Evolutionary conservation across 768 basidiomycete genomes (phyloP).

Genomic region (Pulveroboletus sp.): DNA sequence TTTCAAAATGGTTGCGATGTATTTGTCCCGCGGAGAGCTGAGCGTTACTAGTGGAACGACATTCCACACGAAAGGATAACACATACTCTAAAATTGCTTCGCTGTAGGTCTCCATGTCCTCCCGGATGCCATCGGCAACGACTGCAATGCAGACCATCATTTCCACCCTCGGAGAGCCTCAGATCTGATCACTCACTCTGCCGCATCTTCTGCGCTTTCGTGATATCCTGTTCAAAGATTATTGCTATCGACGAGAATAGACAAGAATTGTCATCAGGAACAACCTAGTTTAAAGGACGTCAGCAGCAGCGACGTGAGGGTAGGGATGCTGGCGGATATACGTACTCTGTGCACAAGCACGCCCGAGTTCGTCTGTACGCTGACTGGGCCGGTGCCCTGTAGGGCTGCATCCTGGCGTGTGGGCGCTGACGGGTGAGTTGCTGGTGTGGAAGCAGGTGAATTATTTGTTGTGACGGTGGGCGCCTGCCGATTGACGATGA

Average conservation of each 20-base stretch:
- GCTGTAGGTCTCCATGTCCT: constrained; percentile 65
- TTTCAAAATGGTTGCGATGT: constrained; percentile 76
- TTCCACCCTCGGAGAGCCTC: not conserved
- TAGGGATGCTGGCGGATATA: constrained; percentile 20
- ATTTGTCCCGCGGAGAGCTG: constrained; percentile 58
- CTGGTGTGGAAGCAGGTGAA: constrained; percentile 7
- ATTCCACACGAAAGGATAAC: not conserved
- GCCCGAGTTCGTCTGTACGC: constrained; percentile 57
- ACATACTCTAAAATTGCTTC: constrained; percentile 84
- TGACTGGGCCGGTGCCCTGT: constrained; percentile 42
- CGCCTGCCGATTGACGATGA: constrained; percentile 61
- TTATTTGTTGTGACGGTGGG: constrained; percentile 13
- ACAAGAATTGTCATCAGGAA: constrained; percentile 98
- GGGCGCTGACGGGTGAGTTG: constrained; percentile 13
- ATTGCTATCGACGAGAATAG: constrained; percentile 85
- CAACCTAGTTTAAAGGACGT: constrained; percentile 44
- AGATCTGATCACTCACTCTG: constrained; percentile 47
- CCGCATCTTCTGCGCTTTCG: constrained; percentile 65
- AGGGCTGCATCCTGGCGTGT: constrained; percentile 12
- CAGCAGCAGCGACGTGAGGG: constrained; percentile 5
- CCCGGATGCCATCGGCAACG: constrained; percentile 75
- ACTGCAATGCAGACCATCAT: constrained; percentile 41
- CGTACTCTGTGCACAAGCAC: constrained; percentile 74
- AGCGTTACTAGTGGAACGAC: not conserved
- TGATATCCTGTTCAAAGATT: constrained; percentile 77